phyloP scores from a whole-genome alignment of 2,329 filamentous ascomycete genomes.

The Bipolaris sorokiniana region DNA sequence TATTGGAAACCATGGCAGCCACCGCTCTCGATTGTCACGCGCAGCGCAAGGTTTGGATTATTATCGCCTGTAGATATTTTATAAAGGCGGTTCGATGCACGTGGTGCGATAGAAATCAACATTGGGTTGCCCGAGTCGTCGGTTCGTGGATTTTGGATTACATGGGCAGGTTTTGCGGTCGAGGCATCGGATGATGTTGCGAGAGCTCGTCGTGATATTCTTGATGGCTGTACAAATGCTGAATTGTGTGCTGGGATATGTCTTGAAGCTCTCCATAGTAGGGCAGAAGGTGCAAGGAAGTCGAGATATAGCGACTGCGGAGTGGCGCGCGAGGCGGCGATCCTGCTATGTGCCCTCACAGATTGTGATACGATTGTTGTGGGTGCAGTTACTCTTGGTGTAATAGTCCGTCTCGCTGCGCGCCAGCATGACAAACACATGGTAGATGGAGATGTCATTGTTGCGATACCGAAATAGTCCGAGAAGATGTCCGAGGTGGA shows the following conservation, averaged over 20 bases:
- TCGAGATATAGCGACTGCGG: constrained; percentile 36
- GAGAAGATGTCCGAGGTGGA: constrained; percentile 1
- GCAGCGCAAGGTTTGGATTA: constrained; percentile 84
- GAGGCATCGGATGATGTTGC: constrained; percentile 33
- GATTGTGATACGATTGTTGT: constrained; percentile 10
- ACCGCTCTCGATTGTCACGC: constrained; percentile 88
- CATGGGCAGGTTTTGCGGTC: constrained; percentile 35
- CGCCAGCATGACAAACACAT: constrained; percentile 44
- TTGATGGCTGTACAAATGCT: constrained; percentile 38
- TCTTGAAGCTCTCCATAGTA: background rate
- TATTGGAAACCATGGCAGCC: constrained; percentile 99
- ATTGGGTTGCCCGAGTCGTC: constrained; percentile 88
- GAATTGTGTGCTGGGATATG: background rate
- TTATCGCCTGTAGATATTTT: constrained; percentile 61
- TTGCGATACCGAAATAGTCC: constrained; percentile 2
- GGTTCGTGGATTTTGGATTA: constrained; percentile 71
- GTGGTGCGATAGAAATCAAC: constrained; percentile 79
- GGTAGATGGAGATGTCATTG: constrained; percentile 36
- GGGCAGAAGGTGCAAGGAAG: constrained; percentile 38
- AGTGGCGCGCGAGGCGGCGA: constrained; percentile 27
- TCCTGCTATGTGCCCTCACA: constrained; percentile 29
- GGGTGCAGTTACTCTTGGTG: background rate
- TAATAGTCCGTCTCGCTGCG: constrained; percentile 18
- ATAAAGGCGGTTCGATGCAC: constrained; percentile 72
- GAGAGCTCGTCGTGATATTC: constrained; percentile 42